Conservation (phyloP, 495 filamentous ascomycete genomes). For the Penicillium argentinense region DNA sequence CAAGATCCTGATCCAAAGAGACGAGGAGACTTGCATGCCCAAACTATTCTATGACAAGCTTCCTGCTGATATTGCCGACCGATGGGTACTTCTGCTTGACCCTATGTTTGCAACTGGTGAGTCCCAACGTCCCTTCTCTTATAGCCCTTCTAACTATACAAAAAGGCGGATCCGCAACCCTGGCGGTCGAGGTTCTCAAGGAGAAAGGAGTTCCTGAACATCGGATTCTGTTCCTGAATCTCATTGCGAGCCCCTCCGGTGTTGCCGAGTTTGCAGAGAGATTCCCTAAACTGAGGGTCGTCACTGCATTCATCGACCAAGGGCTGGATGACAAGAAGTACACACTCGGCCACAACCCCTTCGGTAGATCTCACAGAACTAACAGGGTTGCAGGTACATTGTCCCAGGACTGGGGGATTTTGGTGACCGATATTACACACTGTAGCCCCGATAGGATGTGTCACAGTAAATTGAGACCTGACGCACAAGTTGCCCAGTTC, state of each 20-base stretch:
- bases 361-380: constrained; percentile 7
- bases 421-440: constrained; percentile 93
- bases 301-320: constrained; percentile 96
- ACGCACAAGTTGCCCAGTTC: background rate
- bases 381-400: constrained; percentile 70
- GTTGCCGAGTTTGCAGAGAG: constrained; percentile 85
- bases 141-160: constrained; percentile 4
- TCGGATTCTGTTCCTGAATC: constrained; percentile 90
- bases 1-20: constrained; percentile 95
- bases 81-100: constrained; percentile 95
- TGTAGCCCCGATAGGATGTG: constrained; percentile 46
- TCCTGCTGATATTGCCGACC: constrained; percentile 84
- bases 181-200: constrained; percentile 91
- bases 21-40: constrained; percentile 90
- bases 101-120: constrained; percentile 98
- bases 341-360: constrained; percentile 21
- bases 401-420: constrained; percentile 95
- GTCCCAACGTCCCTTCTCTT: constrained; percentile 15
- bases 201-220: constrained; percentile 90
- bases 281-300: constrained; percentile 88
- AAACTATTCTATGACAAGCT: constrained; percentile 97
- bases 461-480: background rate
- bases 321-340: constrained; percentile 97
- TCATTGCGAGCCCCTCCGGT: constrained; percentile 93
- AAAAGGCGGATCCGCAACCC: constrained; percentile 87